Percentiles rank a stretch among this genome's conserved stretches.
Conservation (phyloP, 768 basidiomycete genomes). For the Mycena polygramma region DNA sequence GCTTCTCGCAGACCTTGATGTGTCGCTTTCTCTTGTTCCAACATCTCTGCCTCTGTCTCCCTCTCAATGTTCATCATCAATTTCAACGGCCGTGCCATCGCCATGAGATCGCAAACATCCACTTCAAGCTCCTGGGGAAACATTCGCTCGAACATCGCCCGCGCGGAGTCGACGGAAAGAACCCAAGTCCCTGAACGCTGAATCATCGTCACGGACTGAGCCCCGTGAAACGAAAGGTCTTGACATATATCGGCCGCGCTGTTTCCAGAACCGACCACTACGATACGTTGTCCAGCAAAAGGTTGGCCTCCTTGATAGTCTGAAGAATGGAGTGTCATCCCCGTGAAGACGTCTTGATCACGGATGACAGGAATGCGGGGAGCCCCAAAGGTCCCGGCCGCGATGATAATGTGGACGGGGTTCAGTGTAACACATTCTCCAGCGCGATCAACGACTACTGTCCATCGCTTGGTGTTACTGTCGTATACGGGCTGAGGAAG, state of each 20-base stretch:
- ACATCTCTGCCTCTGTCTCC: constrained; percentile 12
- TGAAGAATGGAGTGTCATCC: constrained; percentile 49
- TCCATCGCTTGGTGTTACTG: constrained; percentile 48
- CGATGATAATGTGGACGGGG: constrained; percentile 56
- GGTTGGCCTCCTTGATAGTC: constrained; percentile 44
- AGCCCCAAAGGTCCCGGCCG: constrained; percentile 52
- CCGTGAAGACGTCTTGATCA: constrained; percentile 46
- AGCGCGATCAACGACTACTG: constrained; percentile 46
- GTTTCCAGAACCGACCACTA: constrained; percentile 59
- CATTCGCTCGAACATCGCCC: constrained; percentile 13
- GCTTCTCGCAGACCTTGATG: constrained; percentile 30
- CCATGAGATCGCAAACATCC: constrained; percentile 43
- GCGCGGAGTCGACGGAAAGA: constrained; percentile 26
- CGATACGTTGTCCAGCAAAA: constrained; percentile 50
- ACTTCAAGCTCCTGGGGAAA: constrained; percentile 40
- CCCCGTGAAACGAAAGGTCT: constrained; percentile 50
- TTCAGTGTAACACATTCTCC: constrained; percentile 47
- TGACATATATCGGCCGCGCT: constrained; percentile 54
- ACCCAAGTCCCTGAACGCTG: constrained; percentile 57
- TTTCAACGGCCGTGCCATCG: constrained; percentile 25
- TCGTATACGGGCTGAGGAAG: constrained; percentile 52
- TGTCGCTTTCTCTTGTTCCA: constrained; percentile 22
- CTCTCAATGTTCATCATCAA: constrained; percentile 28
- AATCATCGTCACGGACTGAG: constrained; percentile 55
- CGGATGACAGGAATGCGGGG: constrained; percentile 49